Conservation (phyloP, 768 basidiomycete species). For the Amanita thiersii region DNA sequence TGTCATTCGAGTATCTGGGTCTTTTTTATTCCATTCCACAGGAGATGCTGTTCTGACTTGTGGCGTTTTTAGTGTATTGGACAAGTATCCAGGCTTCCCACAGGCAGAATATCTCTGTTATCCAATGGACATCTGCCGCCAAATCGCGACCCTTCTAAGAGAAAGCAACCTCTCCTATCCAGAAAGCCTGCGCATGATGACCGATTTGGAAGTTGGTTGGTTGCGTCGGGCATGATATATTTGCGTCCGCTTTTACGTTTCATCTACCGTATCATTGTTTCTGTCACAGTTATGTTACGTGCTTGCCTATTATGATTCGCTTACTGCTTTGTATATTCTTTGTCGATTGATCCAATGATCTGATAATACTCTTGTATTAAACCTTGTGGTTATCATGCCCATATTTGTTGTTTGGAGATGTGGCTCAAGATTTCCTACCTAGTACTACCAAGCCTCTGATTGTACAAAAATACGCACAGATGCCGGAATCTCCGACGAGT, state of each 20-base stretch:
- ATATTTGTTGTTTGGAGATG: no score
- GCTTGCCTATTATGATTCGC: background rate
- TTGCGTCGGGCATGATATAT: conserved; percentile 28
- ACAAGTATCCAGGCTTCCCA: conserved; percentile 74
- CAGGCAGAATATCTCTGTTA: conserved; percentile 87
- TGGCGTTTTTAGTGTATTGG: conserved; percentile 35
- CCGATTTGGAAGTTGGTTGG: conserved; percentile 79
- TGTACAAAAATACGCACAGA: no score
- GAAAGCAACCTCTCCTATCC: conserved; percentile 79
- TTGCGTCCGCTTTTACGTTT: background rate
- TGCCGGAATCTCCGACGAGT: no score
- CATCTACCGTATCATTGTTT: background rate
- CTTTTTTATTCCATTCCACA: no score
- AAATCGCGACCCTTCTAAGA: conserved; percentile 58
- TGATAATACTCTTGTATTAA: no score
- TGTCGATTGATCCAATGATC: no score
- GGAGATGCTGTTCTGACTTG: conserved; percentile 3
- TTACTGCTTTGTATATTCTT: background rate
- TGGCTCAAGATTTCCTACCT: no score
- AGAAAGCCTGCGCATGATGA: conserved; percentile 68
- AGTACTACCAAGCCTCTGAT: no score
- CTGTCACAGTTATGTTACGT: background rate
- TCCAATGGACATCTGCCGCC: conserved; percentile 68
- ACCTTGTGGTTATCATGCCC: no score
- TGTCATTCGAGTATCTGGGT: no score